These are phyloP conservation scores for Hyphopichia khmerensis DNA, from an alignment of 1,139 yeast genomes.

Conservation along the genomic window DNA sequence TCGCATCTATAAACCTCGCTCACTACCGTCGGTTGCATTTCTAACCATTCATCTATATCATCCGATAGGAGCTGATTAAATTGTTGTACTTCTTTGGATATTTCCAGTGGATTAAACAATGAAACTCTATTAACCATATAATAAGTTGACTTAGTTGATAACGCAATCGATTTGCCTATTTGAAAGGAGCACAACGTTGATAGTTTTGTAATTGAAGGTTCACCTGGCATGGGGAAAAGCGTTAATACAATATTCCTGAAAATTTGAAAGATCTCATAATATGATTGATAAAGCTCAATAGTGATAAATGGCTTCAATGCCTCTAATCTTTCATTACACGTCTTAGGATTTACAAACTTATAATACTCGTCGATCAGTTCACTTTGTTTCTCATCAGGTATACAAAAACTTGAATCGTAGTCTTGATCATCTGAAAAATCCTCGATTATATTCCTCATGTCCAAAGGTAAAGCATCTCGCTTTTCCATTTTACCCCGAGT, in stretches of 20 bases:
- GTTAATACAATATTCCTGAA: slow-evolving; percentile 24
- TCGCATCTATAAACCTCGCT: slow-evolving; percentile 19
- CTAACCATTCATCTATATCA: slow-evolving; percentile 42
- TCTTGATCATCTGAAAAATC: not conserved
- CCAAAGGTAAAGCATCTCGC: no score
- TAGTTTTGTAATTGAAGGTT: not conserved
- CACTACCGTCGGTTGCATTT: slow-evolving; percentile 27
- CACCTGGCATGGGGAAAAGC: slow-evolving; percentile 7
- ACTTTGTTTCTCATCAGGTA: not conserved
- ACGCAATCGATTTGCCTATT: slow-evolving; percentile 34
- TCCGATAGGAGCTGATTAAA: slow-evolving; percentile 24
- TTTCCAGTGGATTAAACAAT: slow-evolving; percentile 31
- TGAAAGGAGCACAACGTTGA: slow-evolving; percentile 27
- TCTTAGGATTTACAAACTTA: slow-evolving; percentile 17
- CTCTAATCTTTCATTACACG: slow-evolving; percentile 25
- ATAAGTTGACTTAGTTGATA: slow-evolving; percentile 35
- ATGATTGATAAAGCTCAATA: slow-evolving; percentile 25
- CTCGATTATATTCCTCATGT: no score
- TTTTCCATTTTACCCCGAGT: not conserved
- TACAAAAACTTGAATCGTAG: not conserved
- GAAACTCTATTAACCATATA: slow-evolving; percentile 29
- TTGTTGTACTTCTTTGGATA: slow-evolving; percentile 21
- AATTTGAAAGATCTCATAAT: slow-evolving; percentile 29
- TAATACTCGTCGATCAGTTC: not conserved
- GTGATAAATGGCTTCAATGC: slow-evolving; percentile 24